Evolutionary conservation across 225 moss, liverwort and hornwort genomes (phyloP).

Genomic region (Straminergon stramineum): DNA sequence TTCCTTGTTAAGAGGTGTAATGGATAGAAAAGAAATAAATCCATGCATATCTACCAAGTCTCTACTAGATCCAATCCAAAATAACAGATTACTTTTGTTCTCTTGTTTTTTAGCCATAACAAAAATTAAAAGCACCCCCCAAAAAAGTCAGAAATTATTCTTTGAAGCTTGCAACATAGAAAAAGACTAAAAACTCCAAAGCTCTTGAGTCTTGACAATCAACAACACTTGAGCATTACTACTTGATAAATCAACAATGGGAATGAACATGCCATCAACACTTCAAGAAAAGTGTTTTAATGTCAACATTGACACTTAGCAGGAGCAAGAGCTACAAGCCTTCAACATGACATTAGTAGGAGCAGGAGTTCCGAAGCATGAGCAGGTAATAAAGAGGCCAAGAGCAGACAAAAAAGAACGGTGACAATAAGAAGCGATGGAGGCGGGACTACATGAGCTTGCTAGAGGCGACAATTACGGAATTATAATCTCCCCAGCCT

Average conservation of each 20-base stretch:
- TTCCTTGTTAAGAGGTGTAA: not conserved
- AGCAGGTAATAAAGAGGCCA: too few relatives aligned
- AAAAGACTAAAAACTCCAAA: too few relatives aligned
- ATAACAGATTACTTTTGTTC: fast-evolving
- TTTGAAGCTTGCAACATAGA: not conserved
- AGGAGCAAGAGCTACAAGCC: fast-evolving
- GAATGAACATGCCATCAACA: not conserved
- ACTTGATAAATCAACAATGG: fast-evolving
- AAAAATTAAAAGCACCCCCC: too few relatives aligned
- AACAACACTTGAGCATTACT: not conserved
- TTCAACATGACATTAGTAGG: not conserved
- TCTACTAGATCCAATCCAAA: too few relatives aligned
- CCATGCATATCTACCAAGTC: not conserved
- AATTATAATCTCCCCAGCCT: too few relatives aligned
- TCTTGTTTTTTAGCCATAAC: too few relatives aligned
- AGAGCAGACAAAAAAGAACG: fast-evolving
- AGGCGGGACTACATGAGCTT: fast-evolving
- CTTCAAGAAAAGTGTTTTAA: not conserved
- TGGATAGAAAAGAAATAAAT: not conserved
- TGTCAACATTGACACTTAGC: fast-evolving
- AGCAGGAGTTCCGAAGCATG: too few relatives aligned
- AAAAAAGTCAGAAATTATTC: too few relatives aligned
- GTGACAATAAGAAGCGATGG: fast-evolving
- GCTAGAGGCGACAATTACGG: fast-evolving
- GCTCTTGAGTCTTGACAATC: not conserved